Conservation (phyloP, 208 protist species). For the Trypanosomatidae sp. region DNA sequence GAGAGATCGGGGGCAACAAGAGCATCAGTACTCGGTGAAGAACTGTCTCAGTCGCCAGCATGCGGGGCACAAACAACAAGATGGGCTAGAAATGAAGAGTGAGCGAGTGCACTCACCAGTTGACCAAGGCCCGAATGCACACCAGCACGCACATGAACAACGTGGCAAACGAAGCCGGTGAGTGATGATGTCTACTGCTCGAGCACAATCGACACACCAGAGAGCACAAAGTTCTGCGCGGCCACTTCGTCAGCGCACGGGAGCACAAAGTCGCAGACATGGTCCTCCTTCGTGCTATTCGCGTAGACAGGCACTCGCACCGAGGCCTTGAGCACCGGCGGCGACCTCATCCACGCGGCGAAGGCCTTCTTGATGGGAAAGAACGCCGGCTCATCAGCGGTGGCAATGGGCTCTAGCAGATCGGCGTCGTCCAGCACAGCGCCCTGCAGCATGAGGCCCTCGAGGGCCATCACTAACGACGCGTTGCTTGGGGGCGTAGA, state of each 20-base stretch:
- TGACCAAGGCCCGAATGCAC: neutral
- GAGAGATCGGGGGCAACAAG: neutral
- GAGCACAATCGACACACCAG: constrained; percentile 87
- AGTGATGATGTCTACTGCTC: constrained; percentile 42
- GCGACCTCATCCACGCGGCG: constrained; percentile 62
- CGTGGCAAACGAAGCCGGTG: neutral
- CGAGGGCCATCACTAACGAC: constrained; percentile 49
- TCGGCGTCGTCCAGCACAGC: constrained; percentile 75
- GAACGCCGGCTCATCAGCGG: constrained; percentile 82
- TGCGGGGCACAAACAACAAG: neutral
- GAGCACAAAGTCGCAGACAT: constrained; percentile 85
- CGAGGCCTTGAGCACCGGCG: constrained; percentile 15
- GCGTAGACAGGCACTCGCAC: constrained; percentile 88
- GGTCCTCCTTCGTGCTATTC: constrained; percentile 78
- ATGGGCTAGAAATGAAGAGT: neutral
- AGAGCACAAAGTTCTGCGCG: constrained; percentile 79
- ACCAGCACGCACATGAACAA: neutral
- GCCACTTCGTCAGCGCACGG: constrained; percentile 68
- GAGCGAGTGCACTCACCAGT: neutral
- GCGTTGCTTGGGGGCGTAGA: constrained; percentile 53
- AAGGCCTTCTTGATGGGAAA: constrained; percentile 75
- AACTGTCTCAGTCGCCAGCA: neutral
- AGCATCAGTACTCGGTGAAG: neutral
- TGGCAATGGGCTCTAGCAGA: constrained; percentile 65
- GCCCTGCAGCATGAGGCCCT: constrained; percentile 86